Evolutionary conservation across 805 yeast genomes (phyloP).

Genomic region (Metschnikowia rubicola): DNA sequence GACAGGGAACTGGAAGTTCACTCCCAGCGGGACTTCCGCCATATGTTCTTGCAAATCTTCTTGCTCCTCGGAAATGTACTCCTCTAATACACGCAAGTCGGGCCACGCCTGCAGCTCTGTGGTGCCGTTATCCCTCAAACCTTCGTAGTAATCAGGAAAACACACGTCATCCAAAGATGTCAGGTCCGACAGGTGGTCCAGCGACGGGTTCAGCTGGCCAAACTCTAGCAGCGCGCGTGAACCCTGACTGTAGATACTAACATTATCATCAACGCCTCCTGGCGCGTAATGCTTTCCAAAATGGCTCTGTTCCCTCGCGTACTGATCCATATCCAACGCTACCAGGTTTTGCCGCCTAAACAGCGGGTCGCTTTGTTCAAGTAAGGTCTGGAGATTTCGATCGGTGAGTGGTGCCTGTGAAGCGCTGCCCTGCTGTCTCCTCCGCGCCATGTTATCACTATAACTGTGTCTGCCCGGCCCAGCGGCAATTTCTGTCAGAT

Average conservation of each 20-base stretch:
- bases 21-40: slow-evolving; percentile 23
- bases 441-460: background rate
- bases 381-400: slow-evolving; percentile 32
- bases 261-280: slow-evolving; percentile 7
- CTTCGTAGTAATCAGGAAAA: slow-evolving; percentile 65
- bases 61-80: slow-evolving; percentile 69
- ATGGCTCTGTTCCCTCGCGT: slow-evolving; percentile 29
- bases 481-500: no score
- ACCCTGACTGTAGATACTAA: slow-evolving; percentile 8
- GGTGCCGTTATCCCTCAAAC: slow-evolving; percentile 20
- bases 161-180: slow-evolving; percentile 92
- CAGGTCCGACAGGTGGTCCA: slow-evolving; percentile 57
- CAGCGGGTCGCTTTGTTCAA: slow-evolving; percentile 14
- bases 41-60: slow-evolving; percentile 27
- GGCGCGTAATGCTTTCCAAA: slow-evolving; percentile 10
- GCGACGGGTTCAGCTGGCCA: slow-evolving; percentile 60
- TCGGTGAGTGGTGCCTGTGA: slow-evolving; percentile 35
- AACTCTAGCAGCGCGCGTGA: slow-evolving; percentile 29
- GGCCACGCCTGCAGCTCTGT: slow-evolving; percentile 61
- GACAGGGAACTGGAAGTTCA: slow-evolving; percentile 39
- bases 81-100: slow-evolving; percentile 69
- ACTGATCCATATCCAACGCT: slow-evolving; percentile 41
- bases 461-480: background rate
- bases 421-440: slow-evolving; percentile 2
- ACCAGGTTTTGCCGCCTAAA: slow-evolving; percentile 21